These are phyloP conservation scores for Moesziomyces sp. DNA, from an alignment of 1,284 basidiomycete species.

Conservation along the genomic window DNA sequence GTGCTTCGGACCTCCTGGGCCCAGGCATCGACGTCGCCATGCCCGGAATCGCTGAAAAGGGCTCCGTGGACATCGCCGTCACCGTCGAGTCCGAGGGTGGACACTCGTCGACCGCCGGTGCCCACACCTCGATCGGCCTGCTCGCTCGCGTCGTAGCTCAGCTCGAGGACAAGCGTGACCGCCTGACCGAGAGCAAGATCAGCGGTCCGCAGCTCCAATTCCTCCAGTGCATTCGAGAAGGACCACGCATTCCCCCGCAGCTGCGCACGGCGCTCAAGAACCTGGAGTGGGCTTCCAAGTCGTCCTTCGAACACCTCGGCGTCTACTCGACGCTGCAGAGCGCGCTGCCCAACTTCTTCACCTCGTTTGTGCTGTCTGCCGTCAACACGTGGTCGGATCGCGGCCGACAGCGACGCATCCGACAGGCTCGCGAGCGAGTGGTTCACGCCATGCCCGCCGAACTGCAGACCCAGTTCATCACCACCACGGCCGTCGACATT, in stretches of 20 bases:
- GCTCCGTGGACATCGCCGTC: conserved; percentile 70
- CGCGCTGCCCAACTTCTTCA: conserved; percentile 28
- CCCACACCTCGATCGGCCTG: conserved; percentile 44
- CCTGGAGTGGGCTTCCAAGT: conserved; percentile 45
- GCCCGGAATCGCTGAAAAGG: conserved; percentile 76
- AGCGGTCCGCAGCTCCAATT: conserved; percentile 65
- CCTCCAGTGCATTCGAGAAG: conserved; percentile 72
- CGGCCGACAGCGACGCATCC: conserved; percentile 32
- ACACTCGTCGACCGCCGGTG: conserved; percentile 72
- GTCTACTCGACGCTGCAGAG: conserved; percentile 17
- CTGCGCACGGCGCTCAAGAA: conserved; percentile 69
- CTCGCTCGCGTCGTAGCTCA: conserved; percentile 33
- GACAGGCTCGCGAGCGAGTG: conserved; percentile 18
- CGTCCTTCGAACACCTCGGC: conserved; percentile 30
- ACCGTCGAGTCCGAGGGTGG: conserved; percentile 72
- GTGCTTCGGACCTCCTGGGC: conserved; percentile 27
- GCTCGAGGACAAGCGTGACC: conserved; percentile 45
- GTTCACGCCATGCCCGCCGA: conserved; percentile 17
- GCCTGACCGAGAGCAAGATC: conserved; percentile 30
- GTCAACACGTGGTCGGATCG: conserved; percentile 37
- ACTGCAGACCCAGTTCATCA: conserved; percentile 72
- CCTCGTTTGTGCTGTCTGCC: conserved; percentile 19
- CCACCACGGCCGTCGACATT: conserved; percentile 78
- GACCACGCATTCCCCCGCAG: conserved; percentile 69
- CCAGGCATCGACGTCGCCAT: conserved; percentile 58